These are phyloP conservation scores for Graphilbum ipis-grandicollis DNA, from an alignment of 2,329 filamentous ascomycete species.

Conservation along the genomic window DNA sequence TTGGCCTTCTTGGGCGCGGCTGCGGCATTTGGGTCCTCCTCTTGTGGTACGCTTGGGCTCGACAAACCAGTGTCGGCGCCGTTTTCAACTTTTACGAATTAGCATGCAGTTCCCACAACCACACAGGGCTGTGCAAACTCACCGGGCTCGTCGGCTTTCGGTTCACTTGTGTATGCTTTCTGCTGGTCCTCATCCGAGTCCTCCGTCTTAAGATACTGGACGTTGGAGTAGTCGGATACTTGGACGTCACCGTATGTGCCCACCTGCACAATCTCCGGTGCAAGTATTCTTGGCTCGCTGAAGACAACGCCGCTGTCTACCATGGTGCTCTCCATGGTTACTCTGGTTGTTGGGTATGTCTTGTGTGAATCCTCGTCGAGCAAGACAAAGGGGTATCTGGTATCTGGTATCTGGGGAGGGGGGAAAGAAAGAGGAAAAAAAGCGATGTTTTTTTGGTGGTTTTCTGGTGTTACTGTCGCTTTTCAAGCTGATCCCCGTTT, in stretches of 20 bases:
- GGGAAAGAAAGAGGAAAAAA: no score
- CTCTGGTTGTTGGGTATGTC: no score
- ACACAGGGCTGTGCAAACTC: neutral
- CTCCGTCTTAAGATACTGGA: slow-evolving; percentile 21
- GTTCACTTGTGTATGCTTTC: no score
- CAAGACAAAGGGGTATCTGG: neutral
- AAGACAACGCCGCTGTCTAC: slow-evolving; percentile 16
- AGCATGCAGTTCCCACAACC: neutral
- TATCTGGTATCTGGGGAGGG: neutral
- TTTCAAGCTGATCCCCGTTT: no score
- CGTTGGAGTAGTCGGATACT: slow-evolving; percentile 22
- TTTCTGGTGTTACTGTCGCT: no score
- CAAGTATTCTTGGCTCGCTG: slow-evolving; percentile 22
- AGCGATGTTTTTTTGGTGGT: no score
- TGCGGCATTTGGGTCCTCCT: neutral
- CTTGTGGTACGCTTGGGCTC: neutral
- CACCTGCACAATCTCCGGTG: slow-evolving; percentile 21
- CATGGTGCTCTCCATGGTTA: slow-evolving; percentile 15
- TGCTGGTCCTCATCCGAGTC: no score
- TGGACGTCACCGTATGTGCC: slow-evolving; percentile 24
- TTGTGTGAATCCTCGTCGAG: no score
- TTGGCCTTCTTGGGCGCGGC: neutral
- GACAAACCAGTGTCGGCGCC: neutral
- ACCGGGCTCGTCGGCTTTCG: no score
- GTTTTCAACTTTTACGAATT: neutral